phyloP scores from a whole-genome alignment of 208 protist species.

The Crithidia mellificae region DNA sequence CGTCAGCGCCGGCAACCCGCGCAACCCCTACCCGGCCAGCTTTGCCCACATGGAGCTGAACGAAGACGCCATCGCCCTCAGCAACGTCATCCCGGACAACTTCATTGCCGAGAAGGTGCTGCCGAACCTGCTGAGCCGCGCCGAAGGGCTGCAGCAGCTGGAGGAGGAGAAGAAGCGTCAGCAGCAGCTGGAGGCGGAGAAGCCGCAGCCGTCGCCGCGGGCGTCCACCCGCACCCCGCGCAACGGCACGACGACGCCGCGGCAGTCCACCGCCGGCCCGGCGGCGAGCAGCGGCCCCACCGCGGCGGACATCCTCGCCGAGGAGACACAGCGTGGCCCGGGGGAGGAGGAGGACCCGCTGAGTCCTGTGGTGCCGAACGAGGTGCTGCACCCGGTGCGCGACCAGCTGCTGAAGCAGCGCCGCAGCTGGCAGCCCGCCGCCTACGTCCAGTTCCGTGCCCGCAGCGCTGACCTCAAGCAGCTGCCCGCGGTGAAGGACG shows the following conservation, averaged over 20 bases:
- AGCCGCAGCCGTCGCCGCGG: conserved; percentile 37
- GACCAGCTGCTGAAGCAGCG: conserved; percentile 55
- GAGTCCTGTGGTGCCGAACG: conserved; percentile 48
- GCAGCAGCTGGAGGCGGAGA: conserved; percentile 30
- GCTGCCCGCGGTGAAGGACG: conserved; percentile 68
- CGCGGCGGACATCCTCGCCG: conserved; percentile 36
- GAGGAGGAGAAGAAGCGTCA: conserved; percentile 50
- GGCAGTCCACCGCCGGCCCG: conserved; percentile 2
- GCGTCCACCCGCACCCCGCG: conserved; percentile 34
- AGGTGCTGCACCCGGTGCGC: conserved; percentile 58
- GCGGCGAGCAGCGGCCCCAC: background rate
- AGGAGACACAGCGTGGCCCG: conserved; percentile 39
- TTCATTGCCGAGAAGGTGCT: conserved; percentile 64
- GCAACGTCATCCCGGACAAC: conserved; percentile 48
- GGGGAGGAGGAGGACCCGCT: conserved; percentile 79
- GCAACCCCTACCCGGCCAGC: conserved; percentile 68
- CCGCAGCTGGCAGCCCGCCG: conserved; percentile 40
- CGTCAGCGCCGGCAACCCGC: conserved; percentile 48
- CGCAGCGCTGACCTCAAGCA: conserved; percentile 46
- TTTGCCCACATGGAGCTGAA: conserved; percentile 81
- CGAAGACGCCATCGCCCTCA: conserved; percentile 64
- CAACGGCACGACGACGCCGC: conserved; percentile 30
- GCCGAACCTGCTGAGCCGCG: conserved; percentile 51
- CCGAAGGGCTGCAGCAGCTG: conserved; percentile 61
- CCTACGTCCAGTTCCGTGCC: conserved; percentile 49